Conservation (phyloP, 257 asterid genomes). For the Plantago ovata region DNA sequence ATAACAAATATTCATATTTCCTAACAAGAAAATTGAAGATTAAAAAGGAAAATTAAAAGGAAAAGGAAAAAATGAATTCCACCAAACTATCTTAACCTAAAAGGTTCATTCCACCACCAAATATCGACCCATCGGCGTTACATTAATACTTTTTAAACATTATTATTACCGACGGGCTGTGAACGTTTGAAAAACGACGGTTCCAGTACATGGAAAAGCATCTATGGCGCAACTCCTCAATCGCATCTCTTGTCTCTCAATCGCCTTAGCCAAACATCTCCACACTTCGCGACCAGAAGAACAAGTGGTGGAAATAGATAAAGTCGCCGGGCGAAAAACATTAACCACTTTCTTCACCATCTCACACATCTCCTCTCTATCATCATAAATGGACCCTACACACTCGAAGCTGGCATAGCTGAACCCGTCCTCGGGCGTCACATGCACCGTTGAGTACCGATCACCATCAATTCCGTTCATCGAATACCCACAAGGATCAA, state of each 20-base stretch:
- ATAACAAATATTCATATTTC: constrained; percentile 38
- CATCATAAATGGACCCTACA: constrained; percentile 53
- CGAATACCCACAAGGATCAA: constrained; percentile 93
- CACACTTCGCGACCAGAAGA: constrained; percentile 43
- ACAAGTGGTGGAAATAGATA: constrained; percentile 71
- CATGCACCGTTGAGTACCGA: constrained; percentile 91
- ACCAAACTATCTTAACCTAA: constrained; percentile 28
- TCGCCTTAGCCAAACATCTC: constrained; percentile 52
- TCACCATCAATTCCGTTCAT: constrained; percentile 78
- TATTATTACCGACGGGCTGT: constrained; percentile 47
- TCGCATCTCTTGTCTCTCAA: constrained; percentile 69
- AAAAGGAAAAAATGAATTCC: constrained; percentile 25
- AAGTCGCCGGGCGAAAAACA: constrained; percentile 64
- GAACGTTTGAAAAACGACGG: constrained; percentile 68
- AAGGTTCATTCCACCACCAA: constrained; percentile 10
- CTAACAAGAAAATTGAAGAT: constrained; percentile 13
- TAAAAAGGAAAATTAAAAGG: constrained; percentile 11
- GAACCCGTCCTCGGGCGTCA: constrained; percentile 94
- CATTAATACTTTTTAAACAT: constrained; percentile 14
- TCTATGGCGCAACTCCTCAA: constrained; percentile 64
- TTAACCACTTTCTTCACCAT: constrained; percentile 51
- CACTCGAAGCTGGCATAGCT: constrained; percentile 94
- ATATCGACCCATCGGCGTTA: constrained; percentile 10
- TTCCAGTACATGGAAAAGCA: constrained; percentile 64
- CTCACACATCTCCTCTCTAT: constrained; percentile 31